Evolutionary conservation across 352 stramenopile species (phyloP).

Genomic region (Pythium grandisporangium): DNA sequence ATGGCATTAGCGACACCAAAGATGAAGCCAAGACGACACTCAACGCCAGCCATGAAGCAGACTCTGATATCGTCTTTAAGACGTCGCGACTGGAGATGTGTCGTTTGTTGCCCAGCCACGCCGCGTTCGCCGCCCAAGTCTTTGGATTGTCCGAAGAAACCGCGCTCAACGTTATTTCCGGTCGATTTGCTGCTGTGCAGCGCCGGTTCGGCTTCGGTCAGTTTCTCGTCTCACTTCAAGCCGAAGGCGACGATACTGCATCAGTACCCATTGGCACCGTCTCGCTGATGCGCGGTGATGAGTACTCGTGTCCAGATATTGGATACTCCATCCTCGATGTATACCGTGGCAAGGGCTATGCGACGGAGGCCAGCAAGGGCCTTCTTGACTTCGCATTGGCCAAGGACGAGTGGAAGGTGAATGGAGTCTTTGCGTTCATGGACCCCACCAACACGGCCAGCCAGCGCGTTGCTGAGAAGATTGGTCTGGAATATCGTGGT

Average conservation of each 20-base stretch:
- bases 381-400: slow-evolving; percentile 9
- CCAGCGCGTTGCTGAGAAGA: slow-evolving; percentile 11
- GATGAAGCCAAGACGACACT: too few relatives aligned
- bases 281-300: slow-evolving; percentile 10
- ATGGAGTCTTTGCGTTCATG: slow-evolving; percentile 12
- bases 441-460: slow-evolving; percentile 2
- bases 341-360: slow-evolving; percentile 9
- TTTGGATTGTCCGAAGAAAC: too few relatives aligned
- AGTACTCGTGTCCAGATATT: slow-evolving; percentile 6
- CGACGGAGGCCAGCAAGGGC: slow-evolving; percentile 6
- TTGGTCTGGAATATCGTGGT: slow-evolving; percentile 4
- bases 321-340: slow-evolving; percentile 9
- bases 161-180: too few relatives aligned
- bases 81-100: too few relatives aligned
- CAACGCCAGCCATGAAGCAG: too few relatives aligned
- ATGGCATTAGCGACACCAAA: background rate
- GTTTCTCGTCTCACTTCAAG: too few relatives aligned
- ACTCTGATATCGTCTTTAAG: too few relatives aligned
- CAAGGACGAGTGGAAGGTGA: slow-evolving; percentile 5
- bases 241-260: too few relatives aligned
- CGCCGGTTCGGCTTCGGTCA: too few relatives aligned
- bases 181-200: too few relatives aligned
- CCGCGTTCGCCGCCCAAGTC: too few relatives aligned
- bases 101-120: too few relatives aligned
- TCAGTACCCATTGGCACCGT: slow-evolving; percentile 10